Evolutionary conservation across 805 yeast genomes (phyloP).

Genomic region (Kluyveromyces aestuarii): DNA sequence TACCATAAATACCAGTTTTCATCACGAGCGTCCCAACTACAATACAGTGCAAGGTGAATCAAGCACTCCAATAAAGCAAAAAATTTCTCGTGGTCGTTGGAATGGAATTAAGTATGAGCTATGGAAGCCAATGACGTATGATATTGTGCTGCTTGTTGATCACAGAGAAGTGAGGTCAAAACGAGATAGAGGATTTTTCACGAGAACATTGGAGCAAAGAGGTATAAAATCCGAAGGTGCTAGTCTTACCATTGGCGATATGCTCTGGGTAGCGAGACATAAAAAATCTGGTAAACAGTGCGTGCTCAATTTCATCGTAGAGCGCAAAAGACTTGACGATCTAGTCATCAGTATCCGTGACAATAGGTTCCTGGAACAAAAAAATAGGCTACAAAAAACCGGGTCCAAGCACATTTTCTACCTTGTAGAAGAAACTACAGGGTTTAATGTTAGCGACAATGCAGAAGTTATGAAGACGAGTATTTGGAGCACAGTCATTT

Average conservation of each 20-base stretch:
- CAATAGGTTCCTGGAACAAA: conserved; percentile 85
- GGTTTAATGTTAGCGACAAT: conserved; percentile 35
- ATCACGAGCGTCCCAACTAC: not conserved
- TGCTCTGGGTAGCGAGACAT: conserved; percentile 77
- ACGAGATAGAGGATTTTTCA: conserved; percentile 62
- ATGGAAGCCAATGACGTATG: conserved; percentile 60
- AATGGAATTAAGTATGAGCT: conserved; percentile 21
- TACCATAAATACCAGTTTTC: not conserved
- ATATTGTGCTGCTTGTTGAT: conserved; percentile 58
- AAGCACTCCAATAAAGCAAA: not conserved
- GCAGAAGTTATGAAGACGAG: conserved; percentile 68
- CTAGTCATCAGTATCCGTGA: conserved; percentile 73
- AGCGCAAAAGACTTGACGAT: conserved; percentile 85
- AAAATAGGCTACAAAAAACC: conserved; percentile 59
- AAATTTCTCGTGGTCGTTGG: conserved; percentile 15
- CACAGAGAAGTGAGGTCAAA: conserved; percentile 71
- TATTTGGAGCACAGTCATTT: conserved; percentile 57
- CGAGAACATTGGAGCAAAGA: conserved; percentile 38
- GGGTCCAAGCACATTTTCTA: conserved; percentile 64
- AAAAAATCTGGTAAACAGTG: conserved; percentile 48
- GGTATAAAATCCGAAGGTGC: conserved; percentile 45
- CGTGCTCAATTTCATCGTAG: conserved; percentile 75
- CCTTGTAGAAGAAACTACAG: conserved; percentile 65
- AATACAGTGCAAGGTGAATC: not conserved
- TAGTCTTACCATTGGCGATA: conserved; percentile 76